These are phyloP conservation scores for Marsdenia floribunda DNA, from an alignment of 257 asterid species.

Conservation along the genomic window DNA sequence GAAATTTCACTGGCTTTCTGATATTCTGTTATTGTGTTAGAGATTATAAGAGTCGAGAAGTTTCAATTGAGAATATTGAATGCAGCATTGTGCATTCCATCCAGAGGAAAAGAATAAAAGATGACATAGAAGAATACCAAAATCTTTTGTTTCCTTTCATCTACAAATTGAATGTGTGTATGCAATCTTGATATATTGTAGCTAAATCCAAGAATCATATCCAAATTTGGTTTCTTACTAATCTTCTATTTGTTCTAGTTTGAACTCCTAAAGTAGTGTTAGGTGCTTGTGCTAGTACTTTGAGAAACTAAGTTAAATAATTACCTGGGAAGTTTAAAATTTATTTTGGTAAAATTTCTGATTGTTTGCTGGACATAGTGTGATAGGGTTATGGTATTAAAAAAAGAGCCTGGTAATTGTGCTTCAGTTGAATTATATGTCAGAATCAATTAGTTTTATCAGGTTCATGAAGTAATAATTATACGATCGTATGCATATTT, in stretches of 20 bases:
- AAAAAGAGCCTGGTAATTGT: background rate
- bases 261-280: background rate
- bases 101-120: background rate
- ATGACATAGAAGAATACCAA: background rate
- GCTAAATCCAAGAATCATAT: background rate
- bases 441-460: background rate
- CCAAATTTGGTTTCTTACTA: background rate
- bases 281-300: background rate
- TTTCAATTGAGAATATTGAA: background rate
- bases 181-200: background rate
- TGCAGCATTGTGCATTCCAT: background rate
- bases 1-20: background rate
- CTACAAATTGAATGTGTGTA: background rate
- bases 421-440: background rate
- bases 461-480: background rate
- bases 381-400: background rate
- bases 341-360: background rate
- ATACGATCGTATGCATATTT: background rate
- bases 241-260: background rate
- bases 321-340: background rate
- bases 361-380: background rate
- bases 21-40: background rate
- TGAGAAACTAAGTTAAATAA: background rate
- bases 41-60: background rate
- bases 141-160: background rate